Evolutionary conservation across 2,329 filamentous ascomycete species (phyloP).

Genomic region (Drechslerella dactyloides): DNA sequence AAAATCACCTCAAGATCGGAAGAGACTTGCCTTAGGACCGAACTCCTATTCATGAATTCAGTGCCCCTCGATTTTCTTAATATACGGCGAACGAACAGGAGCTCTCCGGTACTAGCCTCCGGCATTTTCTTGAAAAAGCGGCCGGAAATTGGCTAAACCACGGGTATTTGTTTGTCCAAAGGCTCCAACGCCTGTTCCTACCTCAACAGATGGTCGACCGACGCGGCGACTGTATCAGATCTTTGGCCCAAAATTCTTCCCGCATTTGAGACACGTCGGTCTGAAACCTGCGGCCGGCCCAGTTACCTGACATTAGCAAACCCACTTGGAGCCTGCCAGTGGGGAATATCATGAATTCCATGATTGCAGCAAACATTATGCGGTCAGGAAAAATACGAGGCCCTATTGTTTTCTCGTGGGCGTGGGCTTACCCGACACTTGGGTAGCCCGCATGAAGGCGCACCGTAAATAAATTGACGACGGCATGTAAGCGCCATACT

Average conservation of each 20-base stretch:
- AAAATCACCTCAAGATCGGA: conserved; percentile 51
- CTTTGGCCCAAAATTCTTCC: conserved; percentile 26
- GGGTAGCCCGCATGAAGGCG: background rate
- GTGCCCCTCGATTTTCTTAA: conserved; percentile 19
- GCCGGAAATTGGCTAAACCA: conserved; percentile 43
- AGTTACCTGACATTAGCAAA: conserved; percentile 24
- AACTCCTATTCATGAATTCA: conserved; percentile 27
- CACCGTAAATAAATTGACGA: conserved; percentile 38
- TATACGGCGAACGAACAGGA: conserved; percentile 29
- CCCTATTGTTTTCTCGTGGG: background rate
- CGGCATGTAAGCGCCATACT: conserved; percentile 51
- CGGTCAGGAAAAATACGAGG: background rate
- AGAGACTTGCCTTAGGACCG: conserved; percentile 33
- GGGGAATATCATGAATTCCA: conserved; percentile 11
- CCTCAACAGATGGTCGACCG: conserved; percentile 29
- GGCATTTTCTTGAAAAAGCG: conserved; percentile 6
- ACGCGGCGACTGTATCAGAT: conserved; percentile 39
- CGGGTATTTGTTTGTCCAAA: conserved; percentile 36
- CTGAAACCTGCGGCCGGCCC: conserved; percentile 36
- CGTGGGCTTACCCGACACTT: background rate
- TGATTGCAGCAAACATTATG: conserved; percentile 7
- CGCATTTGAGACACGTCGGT: conserved; percentile 23
- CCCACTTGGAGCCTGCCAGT: conserved; percentile 20
- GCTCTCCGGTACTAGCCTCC: conserved; percentile 34
- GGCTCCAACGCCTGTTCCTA: conserved; percentile 42